Percentiles rank a stretch among this genome's conserved stretches.
phyloP scores from a whole-genome alignment of 148 eudicot genomes.

The Linanthus parryae region DNA sequence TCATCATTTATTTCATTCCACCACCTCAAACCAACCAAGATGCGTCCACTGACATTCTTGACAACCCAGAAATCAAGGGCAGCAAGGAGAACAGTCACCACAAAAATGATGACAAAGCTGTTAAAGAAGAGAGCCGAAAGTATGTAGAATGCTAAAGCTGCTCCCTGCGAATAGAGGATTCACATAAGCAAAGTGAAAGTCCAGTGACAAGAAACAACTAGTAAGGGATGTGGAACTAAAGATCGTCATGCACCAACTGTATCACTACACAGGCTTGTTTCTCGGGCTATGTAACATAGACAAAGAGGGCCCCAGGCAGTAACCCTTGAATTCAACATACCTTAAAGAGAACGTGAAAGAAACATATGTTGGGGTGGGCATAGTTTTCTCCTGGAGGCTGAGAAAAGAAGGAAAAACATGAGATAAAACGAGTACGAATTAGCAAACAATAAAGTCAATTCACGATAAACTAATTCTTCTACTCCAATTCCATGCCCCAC shows the following conservation, averaged over 20 bases:
- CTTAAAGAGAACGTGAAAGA: slow-evolving; percentile 96
- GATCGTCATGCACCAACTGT: no score
- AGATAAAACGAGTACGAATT: slow-evolving; percentile 9
- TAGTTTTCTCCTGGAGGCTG: slow-evolving; percentile 74
- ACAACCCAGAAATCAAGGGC: slow-evolving; percentile 98
- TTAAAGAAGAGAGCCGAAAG: slow-evolving; percentile 74
- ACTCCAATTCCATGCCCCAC: no score
- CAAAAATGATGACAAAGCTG: slow-evolving; percentile 87
- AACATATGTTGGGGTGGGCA: slow-evolving; percentile 80
- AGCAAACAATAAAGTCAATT: not conserved
- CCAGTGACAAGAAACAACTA: no score
- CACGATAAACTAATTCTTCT: no score
- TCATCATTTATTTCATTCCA: slow-evolving; percentile 93
- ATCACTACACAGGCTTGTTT: no score
- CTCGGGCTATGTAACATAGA: no score
- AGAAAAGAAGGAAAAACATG: slow-evolving; percentile 12
- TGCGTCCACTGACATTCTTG: slow-evolving; percentile 95
- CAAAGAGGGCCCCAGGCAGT: no score
- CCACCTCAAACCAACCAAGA: slow-evolving; percentile 92
- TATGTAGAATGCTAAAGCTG: slow-evolving; percentile 86
- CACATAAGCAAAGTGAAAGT: no score
- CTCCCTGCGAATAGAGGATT: slow-evolving; percentile 79
- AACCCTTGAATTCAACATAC: slow-evolving; percentile 23
- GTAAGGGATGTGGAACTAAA: no score
- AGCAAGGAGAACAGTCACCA: slow-evolving; percentile 77